Evolutionary conservation across 2,329 filamentous ascomycete genomes (phyloP).

Genomic region (Kalaharituber pfeilii): DNA sequence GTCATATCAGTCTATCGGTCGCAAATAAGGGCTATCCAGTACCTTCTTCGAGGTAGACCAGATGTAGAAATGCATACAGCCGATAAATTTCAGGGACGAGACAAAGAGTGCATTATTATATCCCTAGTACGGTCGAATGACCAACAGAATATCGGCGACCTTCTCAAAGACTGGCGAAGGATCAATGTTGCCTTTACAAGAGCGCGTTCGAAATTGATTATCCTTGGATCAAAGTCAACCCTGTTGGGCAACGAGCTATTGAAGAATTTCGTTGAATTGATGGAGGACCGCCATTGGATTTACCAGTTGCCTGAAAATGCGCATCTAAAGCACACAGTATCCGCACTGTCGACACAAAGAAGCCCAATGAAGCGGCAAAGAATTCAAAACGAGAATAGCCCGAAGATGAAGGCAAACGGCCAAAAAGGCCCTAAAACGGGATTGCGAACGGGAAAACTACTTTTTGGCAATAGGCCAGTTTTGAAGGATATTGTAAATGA

Average conservation of each 20-base stretch:
- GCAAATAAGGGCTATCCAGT: slow-evolving; percentile 56
- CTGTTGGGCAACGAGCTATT: slow-evolving; percentile 59
- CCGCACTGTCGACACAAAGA: slow-evolving; percentile 14
- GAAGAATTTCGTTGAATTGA: slow-evolving; percentile 54
- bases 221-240: slow-evolving; percentile 67
- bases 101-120: slow-evolving; percentile 83
- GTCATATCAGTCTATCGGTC: slow-evolving; percentile 95
- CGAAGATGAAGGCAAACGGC: slow-evolving; percentile 15
- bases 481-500: slow-evolving; percentile 67
- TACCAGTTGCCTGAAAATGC: slow-evolving; percentile 51
- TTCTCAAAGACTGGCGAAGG: slow-evolving; percentile 77
- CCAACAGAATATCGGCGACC: slow-evolving; percentile 63
- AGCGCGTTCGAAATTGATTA: slow-evolving; percentile 77
- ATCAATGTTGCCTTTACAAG: slow-evolving; percentile 94
- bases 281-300: slow-evolving; percentile 64
- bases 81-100: slow-evolving; percentile 88
- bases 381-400: slow-evolving; percentile 15
- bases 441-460: slow-evolving; percentile 24
- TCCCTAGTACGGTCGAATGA: slow-evolving; percentile 79
- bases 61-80: slow-evolving; percentile 89
- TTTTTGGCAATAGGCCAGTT: slow-evolving; percentile 44
- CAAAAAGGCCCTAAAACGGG: slow-evolving; percentile 16
- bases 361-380: slow-evolving; percentile 22
- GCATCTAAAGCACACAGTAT: slow-evolving; percentile 43
- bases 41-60: slow-evolving; percentile 39